Conservation (phyloP, 108 stramenopile genomes). For the Nannochloropsis gaditana region DNA sequence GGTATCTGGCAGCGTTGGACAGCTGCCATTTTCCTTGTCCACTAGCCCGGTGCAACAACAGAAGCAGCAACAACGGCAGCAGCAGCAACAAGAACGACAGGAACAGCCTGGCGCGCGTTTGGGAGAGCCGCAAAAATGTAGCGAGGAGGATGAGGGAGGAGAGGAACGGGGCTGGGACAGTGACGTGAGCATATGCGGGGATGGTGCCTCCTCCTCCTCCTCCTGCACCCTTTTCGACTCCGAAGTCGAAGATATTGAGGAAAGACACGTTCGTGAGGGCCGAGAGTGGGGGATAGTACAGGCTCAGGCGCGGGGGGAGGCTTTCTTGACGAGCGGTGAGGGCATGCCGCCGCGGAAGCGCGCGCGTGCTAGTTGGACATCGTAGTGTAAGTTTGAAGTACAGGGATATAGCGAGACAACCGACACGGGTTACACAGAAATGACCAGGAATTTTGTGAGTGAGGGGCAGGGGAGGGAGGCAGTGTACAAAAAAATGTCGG, state of each 20-base stretch:
- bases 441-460: too few species aligned
- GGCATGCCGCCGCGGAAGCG: slow-evolving; percentile 16
- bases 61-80: background rate
- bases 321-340: slow-evolving; percentile 1
- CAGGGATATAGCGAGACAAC: too few species aligned
- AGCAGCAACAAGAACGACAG: background rate
- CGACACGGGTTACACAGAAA: too few species aligned
- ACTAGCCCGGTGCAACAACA: background rate
- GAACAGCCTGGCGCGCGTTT: too few species aligned
- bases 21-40: too few species aligned
- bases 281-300: background rate
- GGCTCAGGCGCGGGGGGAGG: background rate
- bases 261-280: too few species aligned
- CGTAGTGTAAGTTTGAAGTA: too few species aligned
- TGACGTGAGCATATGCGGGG: background rate
- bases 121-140: too few species aligned
- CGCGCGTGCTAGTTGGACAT: background rate
- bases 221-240: background rate
- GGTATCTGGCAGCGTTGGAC: background rate
- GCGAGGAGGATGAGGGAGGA: background rate
- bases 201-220: background rate
- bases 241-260: background rate
- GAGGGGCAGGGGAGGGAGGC: too few species aligned
- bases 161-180: slow-evolving; percentile 17
- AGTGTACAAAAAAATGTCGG: too few species aligned